Evolutionary conservation across 768 basidiomycete genomes (phyloP).

Genomic region (Mycena pura): DNA sequence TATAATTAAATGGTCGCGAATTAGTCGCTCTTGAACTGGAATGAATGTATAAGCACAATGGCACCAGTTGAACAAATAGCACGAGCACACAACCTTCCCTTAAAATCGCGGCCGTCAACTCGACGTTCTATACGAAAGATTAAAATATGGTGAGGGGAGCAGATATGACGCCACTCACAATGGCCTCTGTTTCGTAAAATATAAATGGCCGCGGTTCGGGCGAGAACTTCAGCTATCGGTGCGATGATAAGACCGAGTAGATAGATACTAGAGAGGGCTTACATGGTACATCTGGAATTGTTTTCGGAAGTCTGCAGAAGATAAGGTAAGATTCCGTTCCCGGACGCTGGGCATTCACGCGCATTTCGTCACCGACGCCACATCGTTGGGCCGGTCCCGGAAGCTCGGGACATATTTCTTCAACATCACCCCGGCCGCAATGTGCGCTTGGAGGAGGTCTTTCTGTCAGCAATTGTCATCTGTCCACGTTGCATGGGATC

Average conservation of each 20-base stretch:
- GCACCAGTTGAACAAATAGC: too few species aligned
- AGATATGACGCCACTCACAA: conserved; percentile 49
- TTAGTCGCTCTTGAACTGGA: too few species aligned
- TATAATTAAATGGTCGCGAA: too few species aligned
- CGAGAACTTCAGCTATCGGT: conserved; percentile 48
- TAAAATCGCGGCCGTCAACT: conserved; percentile 48
- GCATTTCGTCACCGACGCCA: conserved; percentile 62
- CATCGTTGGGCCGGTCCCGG: conserved; percentile 68
- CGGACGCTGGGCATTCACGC: conserved; percentile 26
- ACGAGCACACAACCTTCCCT: conserved; percentile 42
- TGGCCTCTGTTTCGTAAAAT: conserved; percentile 74
- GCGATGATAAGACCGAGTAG: neutral
- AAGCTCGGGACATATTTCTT: conserved; percentile 65
- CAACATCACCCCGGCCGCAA: conserved; percentile 55
- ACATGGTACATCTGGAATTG: conserved; percentile 58
- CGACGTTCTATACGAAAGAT: conserved; percentile 42
- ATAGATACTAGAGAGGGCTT: conserved; percentile 16
- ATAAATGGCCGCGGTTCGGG: conserved; percentile 64
- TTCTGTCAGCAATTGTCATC: conserved; percentile 38
- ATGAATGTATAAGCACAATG: too few species aligned
- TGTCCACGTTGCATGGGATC: neutral
- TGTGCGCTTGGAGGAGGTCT: conserved; percentile 53
- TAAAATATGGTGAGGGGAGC: neutral
- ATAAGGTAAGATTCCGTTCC: neutral
- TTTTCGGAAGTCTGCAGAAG: conserved; percentile 50